Base-by-base conservation (phyloP, 2,329 filamentous ascomycete genomes). In the Sordariomycetes sp. region DNA sequence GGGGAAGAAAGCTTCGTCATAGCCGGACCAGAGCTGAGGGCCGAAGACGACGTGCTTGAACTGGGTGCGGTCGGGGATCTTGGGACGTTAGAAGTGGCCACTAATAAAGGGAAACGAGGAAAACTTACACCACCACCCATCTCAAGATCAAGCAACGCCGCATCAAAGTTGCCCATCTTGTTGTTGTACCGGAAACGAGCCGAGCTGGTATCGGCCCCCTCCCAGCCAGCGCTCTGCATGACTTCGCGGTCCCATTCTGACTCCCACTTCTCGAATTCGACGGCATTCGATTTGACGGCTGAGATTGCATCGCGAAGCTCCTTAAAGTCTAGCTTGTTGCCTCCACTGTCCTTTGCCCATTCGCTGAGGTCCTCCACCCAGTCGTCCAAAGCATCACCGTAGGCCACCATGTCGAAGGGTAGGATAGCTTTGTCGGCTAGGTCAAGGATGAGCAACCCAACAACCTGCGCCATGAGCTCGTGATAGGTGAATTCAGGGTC, bases 21-120 rank as follows among this genome's bases (percentile, higher is more conserved):
- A 46, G 32, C 46, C 46, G 7, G 79, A 79, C 81, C 86, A 88
- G 3, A 75, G 64, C 49, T 86, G 75, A 1, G 92, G 92, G 2
- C 84, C 90, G 53, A 88, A 94, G 37, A 98, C 63, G 50, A 93
- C 72, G 58, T 95, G 92, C 57, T 93, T 94, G 69, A 87, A 98
- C 59, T 96, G 92, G 5, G 83, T 84, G 43, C 90, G 79, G 46
- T 86, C 86, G 25, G 85, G 84, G 5, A 94, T 72, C 82, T 87
- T 31, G 37, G 17, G 3, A 8, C 7, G 10, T 17, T 4, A 21
- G 24, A 19, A 29, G 37, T 8, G 4, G 14, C 12, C n/a, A 19
- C 29, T 23, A 33, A 20, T 12, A 21, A 12, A 18, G 8, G 21
- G 11, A 21, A 33, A 21, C 9, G 4, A 31, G 14, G 19, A 32